These are phyloP conservation scores for Xylariales sp. DNA, from an alignment of 2,329 filamentous ascomycete species.

Conservation along the genomic window DNA sequence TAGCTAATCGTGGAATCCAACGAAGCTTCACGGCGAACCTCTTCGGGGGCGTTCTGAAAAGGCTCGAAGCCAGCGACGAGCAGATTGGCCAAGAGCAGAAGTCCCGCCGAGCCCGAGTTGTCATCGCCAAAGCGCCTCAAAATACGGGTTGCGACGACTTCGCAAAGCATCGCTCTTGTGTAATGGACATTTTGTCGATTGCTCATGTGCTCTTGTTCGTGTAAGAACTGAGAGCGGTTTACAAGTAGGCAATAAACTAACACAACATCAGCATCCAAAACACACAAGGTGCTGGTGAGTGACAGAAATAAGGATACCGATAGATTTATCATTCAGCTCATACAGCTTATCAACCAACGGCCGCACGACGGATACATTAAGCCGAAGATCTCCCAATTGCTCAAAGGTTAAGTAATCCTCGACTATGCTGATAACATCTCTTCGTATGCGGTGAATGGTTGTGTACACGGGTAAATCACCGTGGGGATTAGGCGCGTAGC, in stretches of 20 bases:
- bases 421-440: slow-evolving; percentile 72
- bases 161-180: slow-evolving; percentile 81
- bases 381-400: slow-evolving; percentile 82
- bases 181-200: slow-evolving; percentile 85
- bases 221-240: slow-evolving; percentile 81
- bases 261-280: slow-evolving; percentile 21
- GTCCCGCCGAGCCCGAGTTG: slow-evolving; percentile 74
- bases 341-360: slow-evolving; percentile 88
- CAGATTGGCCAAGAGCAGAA: slow-evolving; percentile 80
- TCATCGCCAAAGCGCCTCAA: slow-evolving; percentile 83
- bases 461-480: slow-evolving; percentile 77
- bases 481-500: slow-evolving; percentile 68
- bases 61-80: slow-evolving; percentile 86
- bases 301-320: slow-evolving; percentile 61
- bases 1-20: slow-evolving; percentile 60
- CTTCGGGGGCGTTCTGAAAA: slow-evolving; percentile 81
- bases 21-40: slow-evolving; percentile 70
- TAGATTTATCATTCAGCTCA: slow-evolving; percentile 81
- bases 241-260: slow-evolving; percentile 85
- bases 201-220: slow-evolving; percentile 79
- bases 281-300: background rate
- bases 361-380: slow-evolving; percentile 83
- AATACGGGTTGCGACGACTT: slow-evolving; percentile 82
- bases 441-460: slow-evolving; percentile 78
- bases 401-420: slow-evolving; percentile 75